A percentile compares a stretch with the other conserved stretches of the same genome.
phyloP scores from a whole-genome alignment of 352 stramenopile genomes.

The Pythium folliculosum region DNA sequence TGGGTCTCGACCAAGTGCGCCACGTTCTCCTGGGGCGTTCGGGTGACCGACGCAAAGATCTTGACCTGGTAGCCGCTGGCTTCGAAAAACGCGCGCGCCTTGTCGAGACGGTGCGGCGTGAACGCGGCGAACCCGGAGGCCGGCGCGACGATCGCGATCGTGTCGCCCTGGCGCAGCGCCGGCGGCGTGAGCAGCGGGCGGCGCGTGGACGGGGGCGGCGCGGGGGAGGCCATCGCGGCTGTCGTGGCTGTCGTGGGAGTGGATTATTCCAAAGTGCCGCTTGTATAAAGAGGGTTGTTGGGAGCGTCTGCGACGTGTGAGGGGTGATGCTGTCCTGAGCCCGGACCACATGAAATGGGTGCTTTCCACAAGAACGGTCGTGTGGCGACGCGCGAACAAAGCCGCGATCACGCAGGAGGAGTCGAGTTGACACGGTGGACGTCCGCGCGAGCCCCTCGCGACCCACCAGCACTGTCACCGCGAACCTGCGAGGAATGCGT shows the following conservation, averaged over 20 bases:
- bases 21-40: conserved; percentile 37
- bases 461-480: no score
- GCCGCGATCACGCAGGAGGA: no score
- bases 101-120: conserved; percentile 43
- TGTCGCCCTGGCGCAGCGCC: conserved; percentile 40
- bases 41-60: conserved; percentile 45
- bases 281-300: neutral
- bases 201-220: neutral
- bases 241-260: neutral
- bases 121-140: conserved; percentile 44
- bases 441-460: no score
- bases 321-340: neutral
- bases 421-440: no score
- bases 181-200: conserved; percentile 18
- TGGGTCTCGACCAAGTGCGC: conserved; percentile 1
- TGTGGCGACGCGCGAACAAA: neutral
- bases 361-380: neutral
- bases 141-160: conserved; percentile 55
- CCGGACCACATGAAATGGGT: no score
- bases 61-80: conserved; percentile 43
- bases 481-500: no score
- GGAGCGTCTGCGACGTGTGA: neutral
- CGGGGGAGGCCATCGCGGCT: neutral
- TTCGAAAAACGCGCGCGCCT: conserved; percentile 41
- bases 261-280: neutral